Evolutionary conservation across 345 rosid species (phyloP), one percentile per base, ranked within the genome.

Genomic region (Acer yangbiense): DNA sequence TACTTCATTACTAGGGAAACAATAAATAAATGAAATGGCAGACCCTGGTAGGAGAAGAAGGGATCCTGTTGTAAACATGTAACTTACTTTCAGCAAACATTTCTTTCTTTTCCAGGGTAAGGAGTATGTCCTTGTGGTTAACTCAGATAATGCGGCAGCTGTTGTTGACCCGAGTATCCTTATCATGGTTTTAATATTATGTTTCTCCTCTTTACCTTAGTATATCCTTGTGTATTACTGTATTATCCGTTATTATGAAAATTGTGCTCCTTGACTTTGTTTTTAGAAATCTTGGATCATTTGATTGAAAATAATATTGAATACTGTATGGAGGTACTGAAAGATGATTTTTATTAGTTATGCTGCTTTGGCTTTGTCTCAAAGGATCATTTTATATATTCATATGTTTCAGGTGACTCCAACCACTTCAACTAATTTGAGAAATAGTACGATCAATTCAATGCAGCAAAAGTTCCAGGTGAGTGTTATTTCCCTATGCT

Each of bases 151-250:
- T n/a, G 78, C 65, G 16, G 83, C 84, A 43, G 75, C 80, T 69
- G 41, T 78, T 50, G 68, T 86, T 66, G 91, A 90, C 77, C 89
- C 89, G 52, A 87, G 93, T 90, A 87, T 87, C 89, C 91, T 85
- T 71, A 16, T 65, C 48, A 62, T 74, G 39, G 41, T 76, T 69
- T 69, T 75, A 58, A 62, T 74, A 52, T 29, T 68, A 77, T 65
- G 44, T n/a, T 73, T 67, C 16, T 60, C 65, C 55, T 66, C n/a
- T 13, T 74, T 25, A 46, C 52, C 52, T 29, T 48, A 29, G 29
- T 74, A 44, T 68, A 68, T 18, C 9, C 73, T 50, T 73, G 21
- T 48, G 63, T 21, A 16, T 54, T 57, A 43, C 9, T 70, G n/a
- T 52, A 9, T 39, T 44, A 11, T 61, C 16, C 61, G 27, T 64